phyloP scores from a whole-genome alignment of 495 filamentous ascomycete genomes.

The Rhypophila decipiens region DNA sequence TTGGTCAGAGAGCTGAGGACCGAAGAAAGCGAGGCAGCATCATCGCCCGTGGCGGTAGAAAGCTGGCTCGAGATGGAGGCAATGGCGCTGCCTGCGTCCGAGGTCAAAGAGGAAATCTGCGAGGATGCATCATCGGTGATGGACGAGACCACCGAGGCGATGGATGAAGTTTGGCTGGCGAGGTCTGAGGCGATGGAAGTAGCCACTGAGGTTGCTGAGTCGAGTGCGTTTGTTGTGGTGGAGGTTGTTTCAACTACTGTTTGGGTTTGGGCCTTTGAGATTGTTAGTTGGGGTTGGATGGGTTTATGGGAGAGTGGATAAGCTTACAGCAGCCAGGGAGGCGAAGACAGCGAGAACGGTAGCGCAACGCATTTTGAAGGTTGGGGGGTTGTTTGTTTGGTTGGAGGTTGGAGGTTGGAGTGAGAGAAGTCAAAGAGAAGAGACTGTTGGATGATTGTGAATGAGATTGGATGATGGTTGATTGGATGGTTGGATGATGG shows the following conservation, averaged over 20 bases:
- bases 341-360: constrained; percentile 18
- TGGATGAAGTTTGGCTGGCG: constrained; percentile 2
- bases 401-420: not conserved
- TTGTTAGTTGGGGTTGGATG: constrained; percentile 4
- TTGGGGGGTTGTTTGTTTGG: not conserved
- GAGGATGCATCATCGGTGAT: constrained; percentile 11
- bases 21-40: constrained; percentile 15
- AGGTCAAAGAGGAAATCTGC: constrained; percentile 11
- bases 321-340: constrained; percentile 21
- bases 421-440: not conserved
- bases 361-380: constrained; percentile 21
- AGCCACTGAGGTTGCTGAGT: constrained; percentile 4
- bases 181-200: constrained; percentile 12
- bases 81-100: constrained; percentile 9
- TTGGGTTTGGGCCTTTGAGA: constrained; percentile 19
- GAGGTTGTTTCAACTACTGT: constrained; percentile 3
- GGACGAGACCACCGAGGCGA: constrained; percentile 6
- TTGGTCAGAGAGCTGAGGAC: constrained; percentile 11
- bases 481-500: not conserved
- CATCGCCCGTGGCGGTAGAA: constrained; percentile 21
- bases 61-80: constrained; percentile 14
- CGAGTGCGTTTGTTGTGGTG: constrained; percentile 3
- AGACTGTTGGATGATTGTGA: not conserved
- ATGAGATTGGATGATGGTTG: not conserved
- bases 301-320: not conserved